These are phyloP conservation scores for Ceratopteris richardii DNA, from an alignment of 75 land plant species.

Conservation along the genomic window DNA sequence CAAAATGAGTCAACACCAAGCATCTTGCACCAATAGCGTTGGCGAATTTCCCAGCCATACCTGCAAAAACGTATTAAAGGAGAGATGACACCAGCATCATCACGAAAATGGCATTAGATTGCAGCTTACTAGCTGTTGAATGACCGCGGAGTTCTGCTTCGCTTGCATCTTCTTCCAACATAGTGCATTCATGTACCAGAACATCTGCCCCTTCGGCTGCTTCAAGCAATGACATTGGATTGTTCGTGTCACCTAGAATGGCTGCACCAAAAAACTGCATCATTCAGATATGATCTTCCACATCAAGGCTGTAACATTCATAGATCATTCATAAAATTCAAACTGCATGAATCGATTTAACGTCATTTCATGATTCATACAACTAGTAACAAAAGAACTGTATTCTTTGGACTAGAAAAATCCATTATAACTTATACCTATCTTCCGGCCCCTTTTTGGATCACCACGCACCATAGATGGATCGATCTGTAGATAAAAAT, in stretches of 20 bases:
- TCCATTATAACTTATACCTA: too few relatives aligned
- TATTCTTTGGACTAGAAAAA: too few relatives aligned
- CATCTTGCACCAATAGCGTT: constrained; percentile 27
- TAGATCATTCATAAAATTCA: too few relatives aligned
- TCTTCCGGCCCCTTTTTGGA: constrained; percentile 34
- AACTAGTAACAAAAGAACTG: too few relatives aligned
- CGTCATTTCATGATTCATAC: too few relatives aligned
- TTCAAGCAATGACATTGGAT: constrained; percentile 23
- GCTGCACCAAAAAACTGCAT: constrained; percentile 13
- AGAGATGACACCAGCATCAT: too few relatives aligned
- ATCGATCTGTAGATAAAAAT: constrained; percentile 13
- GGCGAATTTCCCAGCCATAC: constrained; percentile 41
- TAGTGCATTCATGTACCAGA: constrained; percentile 40
- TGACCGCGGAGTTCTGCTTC: constrained; percentile 20
- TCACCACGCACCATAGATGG: constrained; percentile 29
- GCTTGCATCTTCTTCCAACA: constrained; percentile 23
- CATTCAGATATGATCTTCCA: too few relatives aligned
- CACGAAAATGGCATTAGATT: too few relatives aligned
- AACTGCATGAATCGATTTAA: too few relatives aligned
- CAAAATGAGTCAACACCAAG: constrained; percentile 43
- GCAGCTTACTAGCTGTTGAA: constrained; percentile 37
- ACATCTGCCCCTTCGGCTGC: constrained; percentile 41
- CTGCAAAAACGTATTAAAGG: constrained; percentile 14
- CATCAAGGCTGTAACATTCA: too few relatives aligned
- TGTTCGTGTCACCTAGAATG: constrained; percentile 43